Base-by-base conservation (phyloP, 163 green algal species). In the Scenedesmus sp. region DNA sequence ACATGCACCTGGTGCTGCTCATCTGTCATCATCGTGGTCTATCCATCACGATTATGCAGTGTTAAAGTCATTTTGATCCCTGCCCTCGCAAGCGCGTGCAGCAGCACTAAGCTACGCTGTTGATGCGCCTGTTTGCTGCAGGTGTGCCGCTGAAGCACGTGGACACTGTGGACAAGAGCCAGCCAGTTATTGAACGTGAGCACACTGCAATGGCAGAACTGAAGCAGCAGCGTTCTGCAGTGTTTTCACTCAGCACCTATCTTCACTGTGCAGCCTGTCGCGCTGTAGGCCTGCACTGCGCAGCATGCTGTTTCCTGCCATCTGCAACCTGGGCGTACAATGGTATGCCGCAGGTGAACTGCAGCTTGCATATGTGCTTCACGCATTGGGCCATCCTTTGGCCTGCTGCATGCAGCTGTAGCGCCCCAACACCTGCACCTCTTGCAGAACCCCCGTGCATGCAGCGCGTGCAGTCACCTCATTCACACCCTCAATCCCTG, bases 161-260 rank as follows among this genome's bases (percentile, higher is more conserved):
- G 34, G 74, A 88, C 46, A 88, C 79, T 13, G 20, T 62, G 10
- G 88, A 92, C 79, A 76, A 57, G 26, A 79, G 77, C 88, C 13
- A 88, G 16, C 88, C 88, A n/a, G n/a, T 60, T 2, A 92, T 92
- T 54, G 88, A 92, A 16, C 79, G 88, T 92, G 77, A 92, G 88
- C 23, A 52, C 20, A 5, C 67, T 59, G 13, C 82, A 16, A 15
- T 76, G 9, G 18, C 64, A 57, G 26, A 23, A 16, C 52, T 26
- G 52, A 7, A 85, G 79, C 46, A 83, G 74, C 23, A 76, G 66
- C 15, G 66, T 15, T 76, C 15, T 76, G 18, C 15, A 15, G 16
- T 76, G 16, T 18, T 18, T 76, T 76, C 18, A 76, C 66, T 76
- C 66, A 76, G 66, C 16, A n/a, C 18, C 18, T 15, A 15, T 18